A percentile compares a stretch with the other conserved stretches of the same genome.
Evolutionary conservation across 2,329 filamentous ascomycete genomes (phyloP).

Genomic region (Thermothelomyces thermophilus): DNA sequence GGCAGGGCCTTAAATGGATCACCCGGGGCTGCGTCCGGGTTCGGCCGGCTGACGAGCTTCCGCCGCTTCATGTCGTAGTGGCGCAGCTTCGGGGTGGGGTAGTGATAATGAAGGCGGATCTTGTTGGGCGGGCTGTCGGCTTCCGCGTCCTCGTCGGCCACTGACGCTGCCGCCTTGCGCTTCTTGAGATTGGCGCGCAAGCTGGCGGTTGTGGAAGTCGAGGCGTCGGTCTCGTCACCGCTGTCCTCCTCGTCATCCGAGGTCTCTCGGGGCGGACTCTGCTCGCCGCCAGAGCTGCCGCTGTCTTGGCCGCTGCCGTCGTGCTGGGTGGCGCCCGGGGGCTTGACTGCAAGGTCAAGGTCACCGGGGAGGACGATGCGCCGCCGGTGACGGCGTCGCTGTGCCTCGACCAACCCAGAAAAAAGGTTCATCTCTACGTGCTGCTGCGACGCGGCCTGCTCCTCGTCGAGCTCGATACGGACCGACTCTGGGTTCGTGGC

Average conservation of each 20-base stretch:
- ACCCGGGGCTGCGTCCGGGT: slow-evolving; percentile 5
- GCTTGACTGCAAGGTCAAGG: slow-evolving; percentile 10
- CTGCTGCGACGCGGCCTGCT: slow-evolving; percentile 16
- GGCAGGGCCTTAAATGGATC: not conserved
- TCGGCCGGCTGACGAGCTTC: slow-evolving; percentile 8
- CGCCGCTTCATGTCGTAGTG: slow-evolving; percentile 13
- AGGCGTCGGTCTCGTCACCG: slow-evolving; percentile 19
- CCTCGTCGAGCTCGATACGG: slow-evolving; percentile 22
- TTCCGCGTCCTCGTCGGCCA: not conserved
- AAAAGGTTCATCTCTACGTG: slow-evolving; percentile 24
- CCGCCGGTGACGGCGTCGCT: slow-evolving; percentile 13
- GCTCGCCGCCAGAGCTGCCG: not conserved
- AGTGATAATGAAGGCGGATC: slow-evolving; percentile 17
- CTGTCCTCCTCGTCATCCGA: slow-evolving; percentile 6
- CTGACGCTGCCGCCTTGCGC: slow-evolving; percentile 16
- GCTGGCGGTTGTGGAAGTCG: slow-evolving; percentile 20
- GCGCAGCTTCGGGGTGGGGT: slow-evolving; percentile 4
- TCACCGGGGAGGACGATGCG: slow-evolving; percentile 15
- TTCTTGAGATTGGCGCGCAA: slow-evolving; percentile 17
- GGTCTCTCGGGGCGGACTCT: not conserved
- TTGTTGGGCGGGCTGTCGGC: slow-evolving; percentile 13
- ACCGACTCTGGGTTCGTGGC: slow-evolving; percentile 17
- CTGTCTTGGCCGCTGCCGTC: slow-evolving; percentile 1
- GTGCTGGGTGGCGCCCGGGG: not conserved
- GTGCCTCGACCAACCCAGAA: slow-evolving; percentile 20